These are phyloP conservation scores for Sporothrix sp. DNA, from an alignment of 2,329 filamentous ascomycete genomes.

Conservation along the genomic window DNA sequence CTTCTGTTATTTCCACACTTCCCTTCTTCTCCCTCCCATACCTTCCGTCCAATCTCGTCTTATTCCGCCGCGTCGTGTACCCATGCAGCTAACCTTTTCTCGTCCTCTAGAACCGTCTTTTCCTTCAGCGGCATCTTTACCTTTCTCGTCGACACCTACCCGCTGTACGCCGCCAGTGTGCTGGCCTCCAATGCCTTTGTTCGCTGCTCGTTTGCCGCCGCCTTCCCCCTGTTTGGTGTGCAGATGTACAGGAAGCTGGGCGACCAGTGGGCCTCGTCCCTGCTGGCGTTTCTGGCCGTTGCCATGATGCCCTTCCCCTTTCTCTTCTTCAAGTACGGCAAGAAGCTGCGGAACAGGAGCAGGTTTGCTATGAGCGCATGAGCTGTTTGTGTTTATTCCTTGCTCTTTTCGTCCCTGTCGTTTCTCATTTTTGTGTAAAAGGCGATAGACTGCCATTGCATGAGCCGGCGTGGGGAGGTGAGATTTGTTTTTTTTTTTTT, in stretches of 20 bases:
- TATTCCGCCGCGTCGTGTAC: no score
- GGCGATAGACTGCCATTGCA: background rate
- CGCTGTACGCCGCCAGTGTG: conserved; percentile 63
- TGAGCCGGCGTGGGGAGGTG: background rate
- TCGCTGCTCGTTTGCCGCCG: conserved; percentile 67
- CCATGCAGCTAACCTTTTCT: conserved; percentile 24
- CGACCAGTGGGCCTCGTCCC: conserved; percentile 57
- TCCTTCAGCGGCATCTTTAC: conserved; percentile 81
- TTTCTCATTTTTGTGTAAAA: background rate
- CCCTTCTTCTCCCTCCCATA: conserved; percentile 7
- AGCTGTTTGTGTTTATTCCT: background rate
- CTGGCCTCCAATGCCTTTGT: conserved; percentile 78
- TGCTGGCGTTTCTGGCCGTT: conserved; percentile 52
- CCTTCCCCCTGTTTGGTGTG: conserved; percentile 65
- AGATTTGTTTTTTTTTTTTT: no score
- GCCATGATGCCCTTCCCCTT: conserved; percentile 56
- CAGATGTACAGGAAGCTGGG: conserved; percentile 64
- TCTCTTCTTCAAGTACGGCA: conserved; percentile 52
- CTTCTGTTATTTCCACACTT: conserved; percentile 17
- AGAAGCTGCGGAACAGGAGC: conserved; percentile 45
- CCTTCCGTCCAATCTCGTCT: background rate
- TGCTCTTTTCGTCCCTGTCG: background rate
- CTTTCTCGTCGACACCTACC: conserved; percentile 75
- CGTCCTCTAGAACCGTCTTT: conserved; percentile 52
- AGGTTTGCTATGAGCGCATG: conserved; percentile 34